Evolutionary conservation across 1,139 yeast species (phyloP).

Genomic region (Diutina rugosa): DNA sequence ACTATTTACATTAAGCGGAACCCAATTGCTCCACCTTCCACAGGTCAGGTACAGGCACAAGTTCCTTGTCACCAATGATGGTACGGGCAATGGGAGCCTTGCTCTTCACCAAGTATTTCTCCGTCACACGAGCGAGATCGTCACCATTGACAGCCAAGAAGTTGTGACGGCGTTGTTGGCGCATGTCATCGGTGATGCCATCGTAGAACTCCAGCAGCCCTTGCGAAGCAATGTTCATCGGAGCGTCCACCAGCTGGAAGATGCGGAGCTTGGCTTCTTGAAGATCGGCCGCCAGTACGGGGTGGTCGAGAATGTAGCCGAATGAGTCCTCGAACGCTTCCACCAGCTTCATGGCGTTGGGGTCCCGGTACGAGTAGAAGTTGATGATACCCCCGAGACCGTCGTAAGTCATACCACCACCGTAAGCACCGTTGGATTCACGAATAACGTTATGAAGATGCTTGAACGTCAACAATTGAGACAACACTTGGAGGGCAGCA

Average conservation of each 20-base stretch:
- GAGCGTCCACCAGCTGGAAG: constrained; percentile 89
- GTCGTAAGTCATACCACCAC: constrained; percentile 83
- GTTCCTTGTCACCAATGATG: not conserved
- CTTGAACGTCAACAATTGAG: constrained; percentile 73
- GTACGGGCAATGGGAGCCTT: not conserved
- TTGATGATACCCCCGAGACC: constrained; percentile 73
- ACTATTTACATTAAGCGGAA: not conserved
- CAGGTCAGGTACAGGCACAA: not conserved
- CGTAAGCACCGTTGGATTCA: constrained; percentile 96
- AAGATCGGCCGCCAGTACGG: constrained; percentile 44
- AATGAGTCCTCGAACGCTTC: constrained; percentile 41
- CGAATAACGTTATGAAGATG: constrained; percentile 81
- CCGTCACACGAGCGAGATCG: constrained; percentile 54
- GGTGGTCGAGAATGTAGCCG: not conserved
- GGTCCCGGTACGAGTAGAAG: constrained; percentile 89
- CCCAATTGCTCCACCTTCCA: not conserved
- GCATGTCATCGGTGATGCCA: constrained; percentile 67
- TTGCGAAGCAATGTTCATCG: constrained; percentile 68
- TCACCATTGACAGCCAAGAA: constrained; percentile 50
- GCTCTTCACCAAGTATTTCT: constrained; percentile 36
- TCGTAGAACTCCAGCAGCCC: constrained; percentile 56
- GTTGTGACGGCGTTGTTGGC: constrained; percentile 66
- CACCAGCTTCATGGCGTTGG: constrained; percentile 65
- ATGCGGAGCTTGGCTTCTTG: constrained; percentile 84
- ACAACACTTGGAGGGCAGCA: constrained; percentile 70